Base-by-base conservation (phyloP, 805 yeast genomes). In the Candida ficus region DNA sequence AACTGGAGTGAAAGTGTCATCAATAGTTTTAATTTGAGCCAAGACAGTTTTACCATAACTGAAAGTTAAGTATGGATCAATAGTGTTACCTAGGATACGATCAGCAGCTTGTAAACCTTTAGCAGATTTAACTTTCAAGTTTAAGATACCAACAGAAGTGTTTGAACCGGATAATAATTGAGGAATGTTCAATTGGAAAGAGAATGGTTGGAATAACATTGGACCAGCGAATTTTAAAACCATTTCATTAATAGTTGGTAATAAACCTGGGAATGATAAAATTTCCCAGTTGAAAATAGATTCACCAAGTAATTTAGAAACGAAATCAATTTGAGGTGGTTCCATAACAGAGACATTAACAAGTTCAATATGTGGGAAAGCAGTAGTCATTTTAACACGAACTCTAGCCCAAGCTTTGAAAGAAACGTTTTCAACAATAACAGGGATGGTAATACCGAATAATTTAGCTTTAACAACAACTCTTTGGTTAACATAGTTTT, bases 311-410 rank as follows among this genome's bases (percentile, higher is more conserved):
- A 75, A 35, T 49, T 75, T 80, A 33, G 87, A 73, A 41, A 78
- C 75, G 60, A 90, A 93, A 63, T 95, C 99, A 61, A 91, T 77
- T 49, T 81, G 75, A 8, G 98, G 97, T 28, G 93, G 82, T 44
- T 87, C 91, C 63, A 89, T 68, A 49, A 95, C 66, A 14, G 95
- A 81, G 23, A 93, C 76, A 56, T 84, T 90, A 18, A 89, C 80
- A 1, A 96, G 90, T 61, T 93, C 95, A 45, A 93, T 71, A 64
- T 93, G 98, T 4, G 99, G 99, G 63, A 84, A 89, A 9, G 86
- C 72, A 4, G 88, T 62, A 83, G 87, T 91, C 81, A 93, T 80
- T 70, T 89, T 84, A 58, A 95, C 62, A 56, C 97, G 73, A 38
- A 93, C 78, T 62, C 98, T 76, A 35, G 82, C 75, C 45, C 76